Evolutionary conservation across 2,329 filamentous ascomycete species (phyloP), one percentile per base, ranked within the genome.

Genomic region (Penicillium rolfsii): DNA sequence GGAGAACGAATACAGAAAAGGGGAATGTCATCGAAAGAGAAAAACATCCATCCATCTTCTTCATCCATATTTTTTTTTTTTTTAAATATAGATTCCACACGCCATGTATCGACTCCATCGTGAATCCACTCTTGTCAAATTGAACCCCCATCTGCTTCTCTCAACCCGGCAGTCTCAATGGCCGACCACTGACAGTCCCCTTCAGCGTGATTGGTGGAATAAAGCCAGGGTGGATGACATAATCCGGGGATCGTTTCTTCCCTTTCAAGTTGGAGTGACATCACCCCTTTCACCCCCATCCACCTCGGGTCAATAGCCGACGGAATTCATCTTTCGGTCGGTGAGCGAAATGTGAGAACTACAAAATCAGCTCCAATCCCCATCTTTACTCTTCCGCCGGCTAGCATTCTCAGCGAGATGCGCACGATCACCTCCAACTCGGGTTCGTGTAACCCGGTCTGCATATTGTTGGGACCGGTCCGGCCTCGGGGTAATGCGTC

Each of bases 241-340:
- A 63, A 64, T 63, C 59, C 61, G 66, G 65, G 58, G 60, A 36
- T 55, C 30, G 55, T 28, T 61, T 49, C 59, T 62, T 43, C 61
- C 56, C 9, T 16, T 24, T 26, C 45, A 22, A 45, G 54, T 16
- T 4, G 5, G 5, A 35, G 58, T 63, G 64, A 67, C 43, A 41
- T 65, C 64, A 67, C 56, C 35, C 11, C 9, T 9, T 12, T 12
- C 12, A 14, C 8, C 52, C 38, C 12, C 28, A 26, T 30, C 8
- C 5, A 8, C 19, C 30, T 57, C 38, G 24, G 36, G 50, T 63
- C 67, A 68, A 66, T 64, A 60, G 60, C 67, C 66, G 67, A 64
- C 61, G 64, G 63, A 55, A 66, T 63, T 62, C 58, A 58, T 55
- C 43, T 55, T 19, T 26, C 11, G 50, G 19, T 26, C 19, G 33